Evolutionary conservation across 768 basidiomycete species (phyloP).

Genomic region (Kwoniella europaea): DNA sequence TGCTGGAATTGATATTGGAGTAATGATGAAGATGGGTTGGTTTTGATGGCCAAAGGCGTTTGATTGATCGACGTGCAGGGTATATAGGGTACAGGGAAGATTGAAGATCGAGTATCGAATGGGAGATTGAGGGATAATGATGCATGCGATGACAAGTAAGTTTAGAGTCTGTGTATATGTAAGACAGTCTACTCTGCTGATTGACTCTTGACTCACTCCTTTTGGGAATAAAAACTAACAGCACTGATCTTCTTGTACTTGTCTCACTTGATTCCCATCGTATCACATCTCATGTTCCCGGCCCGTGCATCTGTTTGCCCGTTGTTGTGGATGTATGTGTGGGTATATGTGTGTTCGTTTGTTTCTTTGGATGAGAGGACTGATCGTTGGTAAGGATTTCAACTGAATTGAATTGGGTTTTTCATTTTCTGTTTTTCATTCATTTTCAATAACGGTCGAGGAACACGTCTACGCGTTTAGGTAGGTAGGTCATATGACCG

Average conservation of each 20-base stretch:
- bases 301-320: not conserved
- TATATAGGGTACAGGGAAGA: not conserved
- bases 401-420: not conserved
- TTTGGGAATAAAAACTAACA: not conserved
- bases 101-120: not conserved
- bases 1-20: not conserved
- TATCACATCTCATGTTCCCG: not conserved
- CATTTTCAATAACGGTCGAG: not conserved
- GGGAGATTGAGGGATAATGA: not conserved
- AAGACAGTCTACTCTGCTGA: not conserved
- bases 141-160: not conserved
- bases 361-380: not conserved
- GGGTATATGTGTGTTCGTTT: not conserved
- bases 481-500: slow-evolving; percentile 1
- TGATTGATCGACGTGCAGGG: not conserved
- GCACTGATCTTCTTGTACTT: not conserved
- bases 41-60: not conserved
- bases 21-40: not conserved
- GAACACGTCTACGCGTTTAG: not conserved
- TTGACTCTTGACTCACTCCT: not conserved
- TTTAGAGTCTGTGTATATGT: not conserved
- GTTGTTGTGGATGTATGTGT: too few species aligned
- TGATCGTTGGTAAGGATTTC: not conserved
- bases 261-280: not conserved
- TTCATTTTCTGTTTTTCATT: not conserved